phyloP scores from a whole-genome alignment of 1,284 basidiomycete genomes.

The Malassezia equina region DNA sequence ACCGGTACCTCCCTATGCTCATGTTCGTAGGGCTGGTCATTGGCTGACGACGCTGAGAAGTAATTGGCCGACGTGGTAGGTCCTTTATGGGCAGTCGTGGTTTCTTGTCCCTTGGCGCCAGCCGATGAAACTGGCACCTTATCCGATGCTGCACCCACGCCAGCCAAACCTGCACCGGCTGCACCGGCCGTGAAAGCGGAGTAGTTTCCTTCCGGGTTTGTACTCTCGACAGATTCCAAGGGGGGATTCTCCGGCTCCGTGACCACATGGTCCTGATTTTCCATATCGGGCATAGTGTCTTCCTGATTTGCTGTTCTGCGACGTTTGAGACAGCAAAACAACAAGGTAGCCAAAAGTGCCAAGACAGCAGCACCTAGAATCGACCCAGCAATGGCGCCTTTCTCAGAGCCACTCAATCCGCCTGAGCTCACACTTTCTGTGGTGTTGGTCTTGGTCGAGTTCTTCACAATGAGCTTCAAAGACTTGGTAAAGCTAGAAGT shows the following conservation, averaged over 20 bases:
- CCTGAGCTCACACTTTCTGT: not conserved
- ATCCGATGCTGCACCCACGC: not conserved
- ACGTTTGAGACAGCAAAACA: not conserved
- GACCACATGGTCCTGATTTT: not conserved
- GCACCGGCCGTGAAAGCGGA: not conserved
- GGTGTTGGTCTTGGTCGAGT: not conserved
- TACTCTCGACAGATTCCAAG: not conserved
- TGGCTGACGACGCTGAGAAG: not conserved
- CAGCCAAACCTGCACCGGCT: not conserved
- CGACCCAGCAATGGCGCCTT: constrained; percentile 15
- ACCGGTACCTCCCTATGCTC: not conserved
- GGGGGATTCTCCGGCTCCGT: not conserved
- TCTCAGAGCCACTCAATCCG: constrained; percentile 4
- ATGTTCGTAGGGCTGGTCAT: not conserved
- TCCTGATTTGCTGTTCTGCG: not conserved
- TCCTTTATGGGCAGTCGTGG: not conserved
- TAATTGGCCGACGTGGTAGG: not conserved
- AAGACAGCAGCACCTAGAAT: constrained; percentile 10
- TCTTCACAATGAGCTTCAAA: constrained; percentile 3
- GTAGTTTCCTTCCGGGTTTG: not conserved
- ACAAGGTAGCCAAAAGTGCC: not conserved
- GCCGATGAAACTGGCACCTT: not conserved
- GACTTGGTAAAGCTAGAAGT: not conserved
- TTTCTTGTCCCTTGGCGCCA: not conserved
- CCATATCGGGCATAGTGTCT: not conserved